Conservation (phyloP, 2,329 filamentous ascomycete genomes). For the Taxawa tesnikishii region DNA sequence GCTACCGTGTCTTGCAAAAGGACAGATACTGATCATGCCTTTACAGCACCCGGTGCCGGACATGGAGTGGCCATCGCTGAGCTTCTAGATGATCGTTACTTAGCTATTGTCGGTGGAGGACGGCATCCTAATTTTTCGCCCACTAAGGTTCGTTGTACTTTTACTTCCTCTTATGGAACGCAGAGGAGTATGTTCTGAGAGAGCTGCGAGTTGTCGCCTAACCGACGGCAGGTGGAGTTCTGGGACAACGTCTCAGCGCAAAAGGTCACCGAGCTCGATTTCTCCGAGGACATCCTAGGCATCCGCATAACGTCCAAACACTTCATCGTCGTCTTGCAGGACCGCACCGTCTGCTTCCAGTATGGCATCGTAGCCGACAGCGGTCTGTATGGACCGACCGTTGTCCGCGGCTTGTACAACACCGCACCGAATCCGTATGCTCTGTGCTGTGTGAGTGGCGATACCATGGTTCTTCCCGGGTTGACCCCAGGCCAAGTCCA, state of each 20-base stretch:
- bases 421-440: conserved; percentile 77
- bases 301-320: conserved; percentile 64
- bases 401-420: conserved; percentile 53
- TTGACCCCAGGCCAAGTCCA: conserved; percentile 80
- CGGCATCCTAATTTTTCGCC: conserved; percentile 73
- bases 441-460: conserved; percentile 63
- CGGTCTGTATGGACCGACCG: conserved; percentile 13
- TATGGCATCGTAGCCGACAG: conserved; percentile 43
- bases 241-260: conserved; percentile 81
- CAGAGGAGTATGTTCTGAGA: no score
- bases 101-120: conserved; percentile 82
- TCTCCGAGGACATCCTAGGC: conserved; percentile 67
- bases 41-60: conserved; percentile 9
- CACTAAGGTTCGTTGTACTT: conserved; percentile 52
- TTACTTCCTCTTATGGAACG: conserved; percentile 9
- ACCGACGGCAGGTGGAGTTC: conserved; percentile 52
- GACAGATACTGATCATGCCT: no score
- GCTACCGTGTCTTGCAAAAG: conserved; percentile 2
- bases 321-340: conserved; percentile 59
- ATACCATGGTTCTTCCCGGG: conserved; percentile 74
- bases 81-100: conserved; percentile 39
- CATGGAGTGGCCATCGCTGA: conserved; percentile 17
- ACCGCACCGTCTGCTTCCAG: conserved; percentile 17
- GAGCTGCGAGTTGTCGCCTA: conserved; percentile 21
- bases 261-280: conserved; percentile 63